A percentile compares a stretch with the other conserved stretches of the same genome.
These are phyloP conservation scores for Naganishia friedmannii DNA, from an alignment of 768 basidiomycete species.

Conservation along the genomic window DNA sequence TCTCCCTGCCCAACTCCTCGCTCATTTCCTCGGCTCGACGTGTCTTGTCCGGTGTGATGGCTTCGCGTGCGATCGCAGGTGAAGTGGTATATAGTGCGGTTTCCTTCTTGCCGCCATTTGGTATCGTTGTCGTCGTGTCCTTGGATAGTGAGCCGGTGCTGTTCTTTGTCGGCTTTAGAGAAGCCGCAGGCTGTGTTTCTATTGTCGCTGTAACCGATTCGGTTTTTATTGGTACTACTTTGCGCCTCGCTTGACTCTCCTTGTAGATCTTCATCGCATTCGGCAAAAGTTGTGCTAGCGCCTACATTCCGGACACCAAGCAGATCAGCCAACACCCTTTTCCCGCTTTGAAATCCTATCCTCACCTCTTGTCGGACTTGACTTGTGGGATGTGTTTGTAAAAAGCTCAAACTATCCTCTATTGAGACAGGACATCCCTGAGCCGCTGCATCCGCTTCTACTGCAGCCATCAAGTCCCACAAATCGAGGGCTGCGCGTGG, in stretches of 20 bases:
- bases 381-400: conserved; percentile 56
- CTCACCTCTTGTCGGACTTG: conserved; percentile 50
- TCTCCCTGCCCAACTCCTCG: not conserved
- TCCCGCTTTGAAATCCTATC: not conserved
- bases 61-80: conserved; percentile 7
- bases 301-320: not conserved
- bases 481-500: conserved; percentile 53
- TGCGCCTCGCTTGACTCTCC: conserved; percentile 7
- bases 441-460: conserved; percentile 52
- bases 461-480: conserved; percentile 55
- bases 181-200: not conserved
- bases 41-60: conserved; percentile 3
- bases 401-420: conserved; percentile 49
- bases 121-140: not conserved
- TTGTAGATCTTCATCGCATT: conserved; percentile 28
- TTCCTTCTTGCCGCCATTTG: not conserved
- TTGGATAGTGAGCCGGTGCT: not conserved
- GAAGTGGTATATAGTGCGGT: conserved; percentile 9
- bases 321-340: not conserved
- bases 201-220: not conserved
- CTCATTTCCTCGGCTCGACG: not conserved
- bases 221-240: not conserved
- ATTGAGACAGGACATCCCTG: conserved; percentile 45
- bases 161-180: not conserved
- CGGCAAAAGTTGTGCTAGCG: conserved; percentile 24